phyloP scores from a whole-genome alignment of 495 filamentous ascomycete genomes.

The Copromyces sp. region DNA sequence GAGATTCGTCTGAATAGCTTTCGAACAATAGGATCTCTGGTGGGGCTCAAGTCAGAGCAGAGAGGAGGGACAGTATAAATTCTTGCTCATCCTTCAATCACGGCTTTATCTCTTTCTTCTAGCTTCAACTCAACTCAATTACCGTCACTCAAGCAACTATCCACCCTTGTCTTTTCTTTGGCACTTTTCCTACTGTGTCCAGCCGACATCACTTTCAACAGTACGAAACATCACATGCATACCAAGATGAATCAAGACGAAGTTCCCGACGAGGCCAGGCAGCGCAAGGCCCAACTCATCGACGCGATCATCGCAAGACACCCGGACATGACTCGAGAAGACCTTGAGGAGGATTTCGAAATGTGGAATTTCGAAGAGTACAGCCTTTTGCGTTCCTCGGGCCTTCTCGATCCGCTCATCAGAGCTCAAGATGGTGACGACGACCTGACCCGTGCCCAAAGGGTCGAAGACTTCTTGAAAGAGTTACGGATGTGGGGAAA shows the following conservation, averaged over 20 bases:
- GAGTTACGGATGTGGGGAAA: background rate
- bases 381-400: background rate
- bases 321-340: background rate
- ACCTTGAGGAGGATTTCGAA: background rate
- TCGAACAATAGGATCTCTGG: background rate
- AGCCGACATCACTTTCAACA: background rate
- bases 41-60: background rate
- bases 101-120: background rate
- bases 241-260: background rate
- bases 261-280: background rate
- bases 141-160: background rate
- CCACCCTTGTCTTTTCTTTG: background rate
- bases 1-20: background rate
- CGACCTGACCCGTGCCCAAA: background rate
- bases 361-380: background rate
- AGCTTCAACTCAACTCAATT: background rate
- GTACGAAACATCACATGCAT: background rate
- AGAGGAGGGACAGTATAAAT: background rate
- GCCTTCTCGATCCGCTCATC: background rate
- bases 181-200: background rate
- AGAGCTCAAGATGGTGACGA: background rate
- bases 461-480: background rate
- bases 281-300: background rate
- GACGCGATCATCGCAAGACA: background rate
- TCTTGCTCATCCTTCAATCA: background rate